Conservation (phyloP, 225 moss, liverwort and hornwort genomes). For the Rhytidiadelphus loreus region DNA sequence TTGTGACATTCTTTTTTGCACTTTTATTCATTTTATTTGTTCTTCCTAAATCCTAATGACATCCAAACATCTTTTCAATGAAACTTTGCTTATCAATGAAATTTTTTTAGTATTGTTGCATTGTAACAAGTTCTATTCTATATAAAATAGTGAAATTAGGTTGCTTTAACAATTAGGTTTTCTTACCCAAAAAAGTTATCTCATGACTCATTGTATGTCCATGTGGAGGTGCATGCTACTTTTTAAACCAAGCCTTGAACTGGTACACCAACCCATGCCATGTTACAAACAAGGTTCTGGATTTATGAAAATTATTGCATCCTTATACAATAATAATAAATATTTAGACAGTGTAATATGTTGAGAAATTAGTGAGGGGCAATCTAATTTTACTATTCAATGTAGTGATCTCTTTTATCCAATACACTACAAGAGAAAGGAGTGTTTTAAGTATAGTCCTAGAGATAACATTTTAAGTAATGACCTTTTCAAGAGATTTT, state of each 20-base stretch:
- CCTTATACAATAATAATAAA: accelerated
- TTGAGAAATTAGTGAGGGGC: neutral
- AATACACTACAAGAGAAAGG: no score
- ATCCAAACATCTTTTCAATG: neutral
- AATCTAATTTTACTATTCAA: neutral
- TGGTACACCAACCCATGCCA: accelerated
- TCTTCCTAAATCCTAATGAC: neutral
- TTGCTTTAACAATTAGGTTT: neutral
- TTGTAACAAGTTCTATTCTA: accelerated
- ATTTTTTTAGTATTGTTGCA: neutral
- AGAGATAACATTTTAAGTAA: no score
- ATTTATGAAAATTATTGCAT: neutral
- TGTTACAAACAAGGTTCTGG: accelerated
- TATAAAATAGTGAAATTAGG: neutral
- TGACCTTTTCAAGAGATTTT: no score
- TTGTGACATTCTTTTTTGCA: neutral
- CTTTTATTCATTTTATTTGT: neutral
- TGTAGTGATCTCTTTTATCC: neutral
- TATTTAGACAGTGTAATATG: neutral
- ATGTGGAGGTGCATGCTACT: accelerated
- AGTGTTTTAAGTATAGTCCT: no score
- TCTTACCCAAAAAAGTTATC: accelerated
- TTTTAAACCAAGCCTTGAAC: accelerated
- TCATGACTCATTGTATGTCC: accelerated
- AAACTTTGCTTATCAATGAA: neutral